Conservation (phyloP, 192 early-diverging fungal species). For the Phlyctochytrium arcticum region DNA sequence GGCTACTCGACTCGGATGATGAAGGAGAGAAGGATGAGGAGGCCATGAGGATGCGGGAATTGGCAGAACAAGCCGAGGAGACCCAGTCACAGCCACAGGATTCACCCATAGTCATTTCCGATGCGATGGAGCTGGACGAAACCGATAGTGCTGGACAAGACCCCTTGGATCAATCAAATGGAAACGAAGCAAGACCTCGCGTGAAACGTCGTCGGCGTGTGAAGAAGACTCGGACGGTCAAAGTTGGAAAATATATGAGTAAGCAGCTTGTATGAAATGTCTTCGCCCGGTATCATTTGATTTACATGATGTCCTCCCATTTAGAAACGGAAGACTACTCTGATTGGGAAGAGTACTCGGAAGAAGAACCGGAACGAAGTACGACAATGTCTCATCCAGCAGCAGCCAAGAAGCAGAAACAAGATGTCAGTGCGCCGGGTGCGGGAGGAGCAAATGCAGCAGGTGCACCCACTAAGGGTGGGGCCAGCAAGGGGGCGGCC, state of each 20-base stretch:
- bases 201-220: conserved; percentile 28
- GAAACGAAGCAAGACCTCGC: background rate
- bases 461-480: background rate
- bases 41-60: too few relatives aligned
- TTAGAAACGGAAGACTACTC: conserved; percentile 32
- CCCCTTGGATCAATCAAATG: too few relatives aligned
- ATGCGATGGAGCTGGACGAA: too few relatives aligned
- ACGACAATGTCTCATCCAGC: background rate
- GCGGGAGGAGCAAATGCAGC: background rate
- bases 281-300: background rate
- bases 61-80: too few relatives aligned
- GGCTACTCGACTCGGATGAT: conserved; percentile 18
- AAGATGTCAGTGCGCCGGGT: background rate
- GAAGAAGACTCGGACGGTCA: conserved; percentile 10
- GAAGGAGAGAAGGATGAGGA: background rate
- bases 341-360: conserved; percentile 35
- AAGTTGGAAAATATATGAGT: conserved; percentile 40
- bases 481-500: background rate
- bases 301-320: background rate
- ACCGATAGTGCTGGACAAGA: too few relatives aligned
- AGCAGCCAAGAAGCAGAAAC: background rate
- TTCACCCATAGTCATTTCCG: too few relatives aligned
- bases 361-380: conserved; percentile 13
- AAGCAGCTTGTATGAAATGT: background rate
- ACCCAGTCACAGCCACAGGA: too few relatives aligned